Evolutionary conservation across 1,284 basidiomycete genomes (phyloP), one percentile per base, ranked within the genome.

Genomic region (Chiua sp.): DNA sequence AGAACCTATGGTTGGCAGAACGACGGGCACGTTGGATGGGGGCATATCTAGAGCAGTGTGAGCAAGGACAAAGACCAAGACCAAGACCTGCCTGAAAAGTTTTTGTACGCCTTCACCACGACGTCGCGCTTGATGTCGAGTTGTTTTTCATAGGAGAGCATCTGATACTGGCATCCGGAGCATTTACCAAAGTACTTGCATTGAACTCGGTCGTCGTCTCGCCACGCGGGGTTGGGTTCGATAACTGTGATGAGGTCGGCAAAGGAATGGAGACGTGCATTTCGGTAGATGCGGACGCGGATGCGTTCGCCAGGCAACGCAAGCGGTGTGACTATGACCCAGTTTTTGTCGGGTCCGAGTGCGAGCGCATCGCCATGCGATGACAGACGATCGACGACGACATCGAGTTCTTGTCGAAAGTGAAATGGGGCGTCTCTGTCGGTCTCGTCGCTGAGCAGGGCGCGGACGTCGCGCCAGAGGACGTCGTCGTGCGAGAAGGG

Each of bases 141-240:
- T 72, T 98, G 97, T 10, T 83, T 86, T 20, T 90, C 86, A 68
- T 98, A 98, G 0, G 94, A 88, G 4, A 98, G 80, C 87, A 94
- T 95, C 87, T 96, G 90, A 71, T 92, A 91, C 69, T 93, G 91
- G 68, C 89, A 92, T 1, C 90, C 90, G 13, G 82, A 87, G 68
- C 95, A 98, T 55, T 79, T 80, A 0, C 91, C 91, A 78, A 97
- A 98, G 73, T 98, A 96, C 68, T 87, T 86, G 79, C 96, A 98
- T 59, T 83, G 80, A 0, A 93, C 82, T 39, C 83, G 78, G 42
- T 69, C 79, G 65, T 87, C 80, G 63, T 95, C 89, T 58, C 94
- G 79, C 65, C 91, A 76, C 50, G 83, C 82, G 0, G 78, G 66
- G 69, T 91, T 92, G 13, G 88, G 85, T n/a, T 79, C 79, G 42